Conservation (phyloP, 306 rosid genomes). For the Quercus dentata region DNA sequence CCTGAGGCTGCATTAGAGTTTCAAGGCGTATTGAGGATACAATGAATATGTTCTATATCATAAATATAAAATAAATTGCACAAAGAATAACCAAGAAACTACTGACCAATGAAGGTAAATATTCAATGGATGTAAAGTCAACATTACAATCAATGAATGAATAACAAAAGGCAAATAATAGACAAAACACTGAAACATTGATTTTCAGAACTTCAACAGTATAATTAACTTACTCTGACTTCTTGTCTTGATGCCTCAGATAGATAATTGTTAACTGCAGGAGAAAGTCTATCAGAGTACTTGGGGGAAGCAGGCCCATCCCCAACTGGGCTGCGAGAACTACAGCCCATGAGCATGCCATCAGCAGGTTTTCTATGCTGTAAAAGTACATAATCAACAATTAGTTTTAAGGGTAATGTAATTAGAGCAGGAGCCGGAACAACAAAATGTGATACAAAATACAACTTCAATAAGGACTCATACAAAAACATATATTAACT, state of each 20-base stretch:
- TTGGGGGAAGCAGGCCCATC: slow-evolving; percentile 92
- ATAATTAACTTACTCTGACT: slow-evolving; percentile 74
- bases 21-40: slow-evolving; percentile 11
- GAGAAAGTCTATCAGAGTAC: slow-evolving; percentile 95
- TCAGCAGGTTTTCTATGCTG: slow-evolving; percentile 97
- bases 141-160: background rate
- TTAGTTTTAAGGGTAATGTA: no score
- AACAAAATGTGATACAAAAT: no score
- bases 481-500: background rate
- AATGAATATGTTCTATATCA: background rate
- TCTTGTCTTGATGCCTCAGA: slow-evolving; percentile 98
- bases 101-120: background rate
- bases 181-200: background rate
- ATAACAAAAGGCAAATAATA: slow-evolving; percentile 6
- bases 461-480: no score
- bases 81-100: background rate
- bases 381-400: slow-evolving; percentile 19
- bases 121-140: background rate
- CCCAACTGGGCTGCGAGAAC: slow-evolving; percentile 88
- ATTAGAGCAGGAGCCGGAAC: no score
- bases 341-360: slow-evolving; percentile 88
- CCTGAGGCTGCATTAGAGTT: slow-evolving; percentile 76
- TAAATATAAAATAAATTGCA: background rate
- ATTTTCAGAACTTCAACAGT: slow-evolving; percentile 8
- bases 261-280: slow-evolving; percentile 90